These are phyloP conservation scores for Lignosus rhinocerotis DNA, from an alignment of 1,284 basidiomycete genomes.

Conservation along the genomic window DNA sequence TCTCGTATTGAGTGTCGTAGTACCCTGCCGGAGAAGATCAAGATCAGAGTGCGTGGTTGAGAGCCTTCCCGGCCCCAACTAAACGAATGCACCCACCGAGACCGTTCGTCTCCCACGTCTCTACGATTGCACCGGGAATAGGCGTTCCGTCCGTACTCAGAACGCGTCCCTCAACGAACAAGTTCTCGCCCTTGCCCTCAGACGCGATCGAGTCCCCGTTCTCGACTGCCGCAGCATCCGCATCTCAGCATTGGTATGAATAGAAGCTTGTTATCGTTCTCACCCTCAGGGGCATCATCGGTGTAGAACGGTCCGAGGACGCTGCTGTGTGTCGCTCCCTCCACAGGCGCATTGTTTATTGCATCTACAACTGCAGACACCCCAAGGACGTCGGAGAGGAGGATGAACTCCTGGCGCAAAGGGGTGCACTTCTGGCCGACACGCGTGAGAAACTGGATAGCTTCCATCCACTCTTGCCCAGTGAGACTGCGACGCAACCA, in stretches of 20 bases:
- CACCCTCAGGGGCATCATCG: slow-evolving; percentile 75
- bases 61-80: slow-evolving; percentile 26
- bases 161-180: slow-evolving; percentile 78
- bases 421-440: slow-evolving; percentile 74
- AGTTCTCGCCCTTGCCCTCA: slow-evolving; percentile 80
- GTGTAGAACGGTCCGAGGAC: slow-evolving; percentile 87
- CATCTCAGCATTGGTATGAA: slow-evolving; percentile 8
- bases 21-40: slow-evolving; percentile 37
- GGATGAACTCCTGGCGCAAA: slow-evolving; percentile 81
- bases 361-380: slow-evolving; percentile 77
- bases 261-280: slow-evolving; percentile 25
- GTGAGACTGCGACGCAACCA: slow-evolving; percentile 51
- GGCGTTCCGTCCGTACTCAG: slow-evolving; percentile 67
- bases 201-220: slow-evolving; percentile 55
- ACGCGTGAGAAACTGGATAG: slow-evolving; percentile 75
- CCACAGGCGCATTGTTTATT: slow-evolving; percentile 71
- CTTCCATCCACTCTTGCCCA: slow-evolving; percentile 83
- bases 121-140: slow-evolving; percentile 65
- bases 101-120: slow-evolving; percentile 88
- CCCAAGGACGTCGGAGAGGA: slow-evolving; percentile 79
- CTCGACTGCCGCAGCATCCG: slow-evolving; percentile 33
- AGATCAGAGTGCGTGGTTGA: neutral
- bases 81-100: slow-evolving; percentile 47
- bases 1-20: slow-evolving; percentile 67
- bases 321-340: slow-evolving; percentile 70